Base-by-base conservation (phyloP, 2,329 filamentous ascomycete species). In the Colletotrichum sp. region DNA sequence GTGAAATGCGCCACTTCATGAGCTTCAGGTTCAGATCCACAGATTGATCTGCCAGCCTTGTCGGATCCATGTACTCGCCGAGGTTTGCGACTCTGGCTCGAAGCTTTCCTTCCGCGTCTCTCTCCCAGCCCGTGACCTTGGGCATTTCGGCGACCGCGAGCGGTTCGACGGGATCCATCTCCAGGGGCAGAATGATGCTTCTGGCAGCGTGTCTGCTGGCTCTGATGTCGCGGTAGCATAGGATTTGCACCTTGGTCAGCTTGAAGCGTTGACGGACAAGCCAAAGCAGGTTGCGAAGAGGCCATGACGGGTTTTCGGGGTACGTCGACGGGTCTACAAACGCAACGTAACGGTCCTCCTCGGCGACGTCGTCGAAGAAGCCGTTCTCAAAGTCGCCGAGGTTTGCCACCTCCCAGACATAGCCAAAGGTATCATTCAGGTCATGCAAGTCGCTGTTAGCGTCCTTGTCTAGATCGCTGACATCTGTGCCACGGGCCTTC, bases 1-100 rank as follows among this genome's bases (percentile, higher is more conserved):
- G 97, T 9, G 96, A 95, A 80, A 99, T 95, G 52, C 97, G 93
- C 97, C 97, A 99, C 86, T 98, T 99, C 93, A 99, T 99, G 74
- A 99, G 90, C 86, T 99, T 99, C 76, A 99, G 89, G 81, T 99
- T 99, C 75, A 99, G 90, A 81, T 99, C 97, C 12, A 99, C 96
- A 1, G 96, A 96, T 83, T 98, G 96, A 82, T 99, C 96, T 26
- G 97, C 97, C 21, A 99, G 88, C 81, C 93, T 93, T 39, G 90
- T 88, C 8, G 97, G 96, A 82, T 99, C 96, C 94, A 99, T 96
- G 80, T 98, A 98, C 80, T 97, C 95, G 24, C 94, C 94, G 10
- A 99, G 89, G 81, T 98, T 95, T 16, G 95, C 95, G 21, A 94
- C 90, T 79, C 95, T 93, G 18, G 95, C 93, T 21, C 92, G 91